Percentiles rank a stretch among this genome's conserved stretches.
Evolutionary conservation across 805 yeast genomes (phyloP).

Genomic region (Candida vartiovaarae): DNA sequence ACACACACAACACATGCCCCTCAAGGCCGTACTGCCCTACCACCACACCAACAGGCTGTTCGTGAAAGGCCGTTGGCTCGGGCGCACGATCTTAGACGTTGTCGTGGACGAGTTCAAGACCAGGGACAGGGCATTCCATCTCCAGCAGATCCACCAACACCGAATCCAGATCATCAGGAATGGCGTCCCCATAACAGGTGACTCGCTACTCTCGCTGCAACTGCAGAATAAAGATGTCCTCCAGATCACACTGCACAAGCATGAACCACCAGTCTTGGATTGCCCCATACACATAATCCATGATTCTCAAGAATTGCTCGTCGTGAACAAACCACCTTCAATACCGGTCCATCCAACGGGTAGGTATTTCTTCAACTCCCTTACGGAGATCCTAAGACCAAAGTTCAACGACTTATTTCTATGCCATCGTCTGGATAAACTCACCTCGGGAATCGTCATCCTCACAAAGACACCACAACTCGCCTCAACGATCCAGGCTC

Average conservation of each 20-base stretch:
- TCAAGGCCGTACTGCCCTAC: conserved; percentile 75
- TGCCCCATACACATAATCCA: conserved; percentile 26
- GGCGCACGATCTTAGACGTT: conserved; percentile 15
- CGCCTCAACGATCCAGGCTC: conserved; percentile 52
- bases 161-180: conserved; percentile 8
- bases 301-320: conserved; percentile 55
- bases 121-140: conserved; percentile 8
- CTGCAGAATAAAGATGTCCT: conserved; percentile 22
- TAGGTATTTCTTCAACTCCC: conserved; percentile 62
- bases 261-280: conserved; percentile 55
- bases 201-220: conserved; percentile 4
- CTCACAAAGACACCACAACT: conserved; percentile 9
- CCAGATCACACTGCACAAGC: conserved; percentile 57
- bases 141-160: conserved; percentile 6
- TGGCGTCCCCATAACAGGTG: background rate
- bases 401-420: conserved; percentile 42
- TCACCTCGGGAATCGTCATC: conserved; percentile 93
- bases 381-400: conserved; percentile 65
- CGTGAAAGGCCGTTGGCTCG: conserved; percentile 22
- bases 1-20: conserved; percentile 4
- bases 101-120: conserved; percentile 17
- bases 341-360: conserved; percentile 97
- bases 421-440: conserved; percentile 82
- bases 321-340: conserved; percentile 89
- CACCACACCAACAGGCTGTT: conserved; percentile 11